These are phyloP conservation scores for Cystobasidium tubakii DNA, from an alignment of 768 basidiomycete species.

Conservation along the genomic window DNA sequence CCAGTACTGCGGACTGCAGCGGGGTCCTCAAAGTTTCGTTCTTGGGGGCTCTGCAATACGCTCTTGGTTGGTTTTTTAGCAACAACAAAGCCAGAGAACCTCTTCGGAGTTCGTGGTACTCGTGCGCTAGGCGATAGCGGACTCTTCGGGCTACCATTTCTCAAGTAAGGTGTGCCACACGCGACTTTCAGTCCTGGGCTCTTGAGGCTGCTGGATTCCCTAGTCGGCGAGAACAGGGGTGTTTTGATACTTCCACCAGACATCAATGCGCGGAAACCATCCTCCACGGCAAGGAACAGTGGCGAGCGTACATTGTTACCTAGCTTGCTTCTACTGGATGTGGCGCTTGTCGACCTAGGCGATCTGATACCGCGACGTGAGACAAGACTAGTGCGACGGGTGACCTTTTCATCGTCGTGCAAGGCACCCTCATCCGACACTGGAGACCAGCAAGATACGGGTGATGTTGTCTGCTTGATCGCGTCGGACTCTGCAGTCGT, in stretches of 20 bases:
- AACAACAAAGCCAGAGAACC: neutral
- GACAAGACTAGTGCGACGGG: neutral
- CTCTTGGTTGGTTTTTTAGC: neutral
- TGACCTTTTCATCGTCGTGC: neutral
- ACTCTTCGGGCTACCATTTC: neutral
- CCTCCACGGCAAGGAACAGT: neutral
- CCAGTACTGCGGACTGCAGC: no score
- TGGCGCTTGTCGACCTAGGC: neutral
- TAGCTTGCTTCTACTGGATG: neutral
- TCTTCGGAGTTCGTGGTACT: neutral
- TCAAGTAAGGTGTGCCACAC: neutral
- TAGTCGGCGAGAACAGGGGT: neutral
- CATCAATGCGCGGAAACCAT: neutral
- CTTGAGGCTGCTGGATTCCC: neutral
- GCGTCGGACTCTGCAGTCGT: neutral
- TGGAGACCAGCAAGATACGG: neutral
- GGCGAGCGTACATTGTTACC: neutral
- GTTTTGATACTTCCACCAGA: neutral
- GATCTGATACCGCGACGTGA: neutral
- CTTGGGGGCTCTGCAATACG: neutral
- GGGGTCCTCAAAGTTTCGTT: neutral
- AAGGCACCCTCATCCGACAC: neutral
- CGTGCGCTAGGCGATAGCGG: neutral
- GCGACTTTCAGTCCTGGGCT: neutral
- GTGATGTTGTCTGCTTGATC: neutral